Conservation (phyloP, 768 basidiomycete species). For the Flagelloscypha sp. region DNA sequence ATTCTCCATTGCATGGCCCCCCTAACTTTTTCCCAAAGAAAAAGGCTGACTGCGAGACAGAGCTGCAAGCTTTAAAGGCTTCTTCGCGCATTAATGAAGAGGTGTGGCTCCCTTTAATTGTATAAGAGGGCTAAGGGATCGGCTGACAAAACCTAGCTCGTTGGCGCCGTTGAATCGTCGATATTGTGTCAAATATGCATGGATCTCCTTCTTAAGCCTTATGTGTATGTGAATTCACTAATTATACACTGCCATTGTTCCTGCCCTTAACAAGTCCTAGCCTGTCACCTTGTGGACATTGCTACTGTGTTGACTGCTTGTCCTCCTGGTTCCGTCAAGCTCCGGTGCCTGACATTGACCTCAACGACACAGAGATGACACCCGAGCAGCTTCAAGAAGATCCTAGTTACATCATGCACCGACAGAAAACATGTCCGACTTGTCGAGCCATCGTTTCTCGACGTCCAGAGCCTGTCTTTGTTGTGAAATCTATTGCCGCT, state of each 20-base stretch:
- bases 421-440: slow-evolving; percentile 65
- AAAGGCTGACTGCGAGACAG: slow-evolving; percentile 37
- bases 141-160: too few species aligned
- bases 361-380: slow-evolving; percentile 26
- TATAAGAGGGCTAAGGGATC: background rate
- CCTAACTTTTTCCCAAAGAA: slow-evolving; percentile 23
- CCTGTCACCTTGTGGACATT: slow-evolving; percentile 68
- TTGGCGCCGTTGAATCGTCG: slow-evolving; percentile 47
- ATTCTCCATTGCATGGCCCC: slow-evolving; percentile 1
- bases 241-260: background rate
- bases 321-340: slow-evolving; percentile 75
- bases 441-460: slow-evolving; percentile 51
- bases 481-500: slow-evolving; percentile 52
- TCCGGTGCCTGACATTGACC: slow-evolving; percentile 31
- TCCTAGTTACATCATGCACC: slow-evolving; percentile 40
- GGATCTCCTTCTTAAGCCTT: slow-evolving; percentile 57
- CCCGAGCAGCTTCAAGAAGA: slow-evolving; percentile 26
- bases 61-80: slow-evolving; percentile 33
- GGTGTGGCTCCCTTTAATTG: slow-evolving; percentile 24
- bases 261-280: slow-evolving; percentile 26
- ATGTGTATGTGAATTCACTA: slow-evolving; percentile 44
- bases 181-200: slow-evolving; percentile 75
- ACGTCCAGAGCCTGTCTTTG: slow-evolving; percentile 61
- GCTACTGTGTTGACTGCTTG: slow-evolving; percentile 64
- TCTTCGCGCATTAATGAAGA: slow-evolving; percentile 50